phyloP scores from a whole-genome alignment of 169 alveolate species.

The Sarcocystis neurona region DNA sequence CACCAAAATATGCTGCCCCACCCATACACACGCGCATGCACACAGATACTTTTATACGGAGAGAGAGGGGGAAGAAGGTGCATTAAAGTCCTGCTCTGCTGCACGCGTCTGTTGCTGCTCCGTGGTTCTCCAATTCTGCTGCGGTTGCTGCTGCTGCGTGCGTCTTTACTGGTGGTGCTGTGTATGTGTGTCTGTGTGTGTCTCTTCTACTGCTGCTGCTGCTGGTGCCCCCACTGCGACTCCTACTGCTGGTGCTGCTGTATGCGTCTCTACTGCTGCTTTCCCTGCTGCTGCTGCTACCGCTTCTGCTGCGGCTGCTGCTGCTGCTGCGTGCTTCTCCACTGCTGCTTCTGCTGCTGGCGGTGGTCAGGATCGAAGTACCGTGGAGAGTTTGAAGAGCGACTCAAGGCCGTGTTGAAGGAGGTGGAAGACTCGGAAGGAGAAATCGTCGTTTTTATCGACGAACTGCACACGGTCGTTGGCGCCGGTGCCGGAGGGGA shows the following conservation, averaged over 20 bases:
- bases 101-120: too few relatives aligned
- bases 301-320: slow-evolving; percentile 9
- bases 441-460: slow-evolving; percentile 84
- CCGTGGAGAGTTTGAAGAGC: slow-evolving; percentile 88
- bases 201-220: background rate
- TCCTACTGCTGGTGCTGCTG: too few relatives aligned
- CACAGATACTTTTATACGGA: too few relatives aligned
- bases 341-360: background rate
- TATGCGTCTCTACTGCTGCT: too few relatives aligned
- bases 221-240: too few relatives aligned
- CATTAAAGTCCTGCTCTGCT: too few relatives aligned
- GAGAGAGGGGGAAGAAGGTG: too few relatives aligned
- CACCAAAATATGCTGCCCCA: too few relatives aligned
- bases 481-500: slow-evolving; percentile 86
- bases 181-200: background rate
- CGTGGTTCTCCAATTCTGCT: background rate
- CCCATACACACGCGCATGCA: too few relatives aligned
- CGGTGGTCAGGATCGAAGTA: slow-evolving; percentile 82
- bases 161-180: background rate
- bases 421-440: slow-evolving; percentile 87
- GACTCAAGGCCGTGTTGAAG: slow-evolving; percentile 81
- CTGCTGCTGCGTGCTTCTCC: background rate
- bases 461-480: slow-evolving; percentile 85
- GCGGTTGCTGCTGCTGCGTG: background rate
- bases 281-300: background rate